These are phyloP conservation scores for Penicillium sp. DNA, from an alignment of 2,329 filamentous ascomycete genomes.

Conservation along the genomic window DNA sequence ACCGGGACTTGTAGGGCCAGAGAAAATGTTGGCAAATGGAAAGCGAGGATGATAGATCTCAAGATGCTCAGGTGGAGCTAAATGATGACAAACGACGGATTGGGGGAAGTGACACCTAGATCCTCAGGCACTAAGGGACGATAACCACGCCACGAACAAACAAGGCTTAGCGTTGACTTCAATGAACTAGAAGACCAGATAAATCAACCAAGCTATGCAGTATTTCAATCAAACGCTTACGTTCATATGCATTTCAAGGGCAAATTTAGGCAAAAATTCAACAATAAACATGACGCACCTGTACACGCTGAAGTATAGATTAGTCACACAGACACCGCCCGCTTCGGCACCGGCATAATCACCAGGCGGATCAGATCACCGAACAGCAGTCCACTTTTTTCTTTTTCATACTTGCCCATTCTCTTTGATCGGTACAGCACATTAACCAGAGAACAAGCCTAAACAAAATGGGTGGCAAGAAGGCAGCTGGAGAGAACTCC, in stretches of 20 bases:
- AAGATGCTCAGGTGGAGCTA: neutral
- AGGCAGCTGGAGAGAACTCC: conserved; percentile 66
- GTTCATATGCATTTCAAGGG: neutral
- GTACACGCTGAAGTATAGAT: neutral
- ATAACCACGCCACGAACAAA: neutral
- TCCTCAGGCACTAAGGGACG: conserved; percentile 1
- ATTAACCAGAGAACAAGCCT: neutral
- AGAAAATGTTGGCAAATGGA: conserved; percentile 3
- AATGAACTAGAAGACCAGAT: neutral
- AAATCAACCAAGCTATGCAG: neutral
- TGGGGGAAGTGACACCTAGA: conserved; percentile 6
- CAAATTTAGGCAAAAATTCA: neutral
- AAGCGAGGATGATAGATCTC: conserved; percentile 1
- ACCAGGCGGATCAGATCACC: conserved; percentile 25
- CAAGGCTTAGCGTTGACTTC: neutral
- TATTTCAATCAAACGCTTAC: neutral
- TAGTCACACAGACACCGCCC: conserved; percentile 18
- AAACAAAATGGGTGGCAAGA: conserved; percentile 70
- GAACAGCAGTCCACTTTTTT: conserved; percentile 16
- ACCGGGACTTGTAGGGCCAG: neutral
- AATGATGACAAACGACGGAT: conserved; percentile 6
- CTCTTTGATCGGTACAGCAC: no score
- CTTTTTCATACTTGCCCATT: neutral
- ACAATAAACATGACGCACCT: neutral
- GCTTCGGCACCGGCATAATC: conserved; percentile 26